Evolutionary conservation across 2,329 filamentous ascomycete genomes (phyloP).

Genomic region (Cytospora piceicola): DNA sequence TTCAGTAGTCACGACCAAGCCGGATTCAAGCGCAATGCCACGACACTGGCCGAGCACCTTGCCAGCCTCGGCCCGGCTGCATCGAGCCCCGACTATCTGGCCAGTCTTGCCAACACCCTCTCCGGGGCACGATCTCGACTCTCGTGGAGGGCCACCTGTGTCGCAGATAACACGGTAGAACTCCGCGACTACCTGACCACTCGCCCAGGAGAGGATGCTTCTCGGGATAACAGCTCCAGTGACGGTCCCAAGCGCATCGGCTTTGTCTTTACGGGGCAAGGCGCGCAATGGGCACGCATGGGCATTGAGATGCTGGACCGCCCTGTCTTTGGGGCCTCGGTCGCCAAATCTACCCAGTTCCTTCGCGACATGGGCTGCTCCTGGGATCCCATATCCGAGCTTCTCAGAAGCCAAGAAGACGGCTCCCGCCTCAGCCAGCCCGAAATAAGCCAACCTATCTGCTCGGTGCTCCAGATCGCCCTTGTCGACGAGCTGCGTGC

Average conservation of each 20-base stretch:
- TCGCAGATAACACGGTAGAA: conserved; percentile 49
- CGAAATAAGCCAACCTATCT: conserved; percentile 41
- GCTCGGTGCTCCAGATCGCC: conserved; percentile 39
- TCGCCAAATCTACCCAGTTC: conserved; percentile 20
- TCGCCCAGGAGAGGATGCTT: conserved; percentile 18
- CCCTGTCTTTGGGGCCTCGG: conserved; percentile 23
- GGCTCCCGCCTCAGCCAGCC: conserved; percentile 34
- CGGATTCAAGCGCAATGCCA: conserved; percentile 39
- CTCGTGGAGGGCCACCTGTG: conserved; percentile 44
- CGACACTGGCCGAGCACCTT: conserved; percentile 43
- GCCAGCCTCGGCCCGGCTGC: conserved; percentile 39
- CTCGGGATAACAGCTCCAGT: conserved; percentile 13
- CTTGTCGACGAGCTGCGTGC: conserved; percentile 38
- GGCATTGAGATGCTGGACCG: conserved; percentile 34
- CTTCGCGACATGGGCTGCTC: conserved; percentile 23
- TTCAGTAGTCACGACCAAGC: conserved; percentile 45
- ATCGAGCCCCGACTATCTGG: conserved; percentile 36
- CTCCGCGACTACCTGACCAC: conserved; percentile 45
- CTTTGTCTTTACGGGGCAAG: conserved; percentile 30
- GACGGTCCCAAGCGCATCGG: conserved; percentile 24
- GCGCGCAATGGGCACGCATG: conserved; percentile 30
- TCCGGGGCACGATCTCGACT: conserved; percentile 34
- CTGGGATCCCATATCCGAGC: conserved; percentile 28
- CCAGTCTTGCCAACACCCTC: conserved; percentile 53
- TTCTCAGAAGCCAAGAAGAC: conserved; percentile 3